These are phyloP conservation scores for Globisporangium cystogenes DNA, from an alignment of 352 stramenopile genomes.

Conservation along the genomic window DNA sequence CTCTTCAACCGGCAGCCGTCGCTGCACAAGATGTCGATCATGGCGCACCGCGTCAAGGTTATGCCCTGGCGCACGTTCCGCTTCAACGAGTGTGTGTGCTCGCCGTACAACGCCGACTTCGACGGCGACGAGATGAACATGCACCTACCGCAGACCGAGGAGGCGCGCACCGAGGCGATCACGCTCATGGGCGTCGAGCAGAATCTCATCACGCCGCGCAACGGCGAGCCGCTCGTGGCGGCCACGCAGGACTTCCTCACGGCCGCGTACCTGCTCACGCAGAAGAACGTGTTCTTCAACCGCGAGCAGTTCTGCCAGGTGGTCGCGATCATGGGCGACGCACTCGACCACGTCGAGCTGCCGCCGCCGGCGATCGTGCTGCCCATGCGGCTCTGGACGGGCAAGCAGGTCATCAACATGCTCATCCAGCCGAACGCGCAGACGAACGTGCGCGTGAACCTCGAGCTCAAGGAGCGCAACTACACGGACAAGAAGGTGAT, in stretches of 20 bases:
- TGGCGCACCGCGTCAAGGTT: constrained; percentile 91
- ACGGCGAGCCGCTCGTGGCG: constrained; percentile 97
- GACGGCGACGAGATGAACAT: constrained; percentile 99
- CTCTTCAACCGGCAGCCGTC: constrained; percentile 99
- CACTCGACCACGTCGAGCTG: constrained; percentile 93
- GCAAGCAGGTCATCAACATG: constrained; percentile 95
- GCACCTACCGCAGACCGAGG: constrained; percentile 98
- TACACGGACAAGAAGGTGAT: constrained; percentile 94
- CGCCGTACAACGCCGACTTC: constrained; percentile 99
- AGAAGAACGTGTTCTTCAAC: constrained; percentile 99
- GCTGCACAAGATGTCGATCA: constrained; percentile 99
- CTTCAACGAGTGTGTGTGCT: constrained; percentile 99
- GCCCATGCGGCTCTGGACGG: constrained; percentile 93
- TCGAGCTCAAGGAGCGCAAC: constrained; percentile 95
- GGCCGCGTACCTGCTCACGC: constrained; percentile 96
- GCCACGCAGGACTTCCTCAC: constrained; percentile 99
- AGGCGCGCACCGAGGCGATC: constrained; percentile 95
- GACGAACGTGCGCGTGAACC: constrained; percentile 73
- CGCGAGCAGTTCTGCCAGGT: constrained; percentile 95
- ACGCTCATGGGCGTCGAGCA: constrained; percentile 97
- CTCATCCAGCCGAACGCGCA: constrained; percentile 87
- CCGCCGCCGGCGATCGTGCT: constrained; percentile 66
- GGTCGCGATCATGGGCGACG: constrained; percentile 94
- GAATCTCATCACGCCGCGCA: constrained; percentile 97
- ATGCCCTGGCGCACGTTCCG: constrained; percentile 98